Evolutionary conservation across 441 rosid genomes (phyloP).

Genomic region (Jatropha multifida): DNA sequence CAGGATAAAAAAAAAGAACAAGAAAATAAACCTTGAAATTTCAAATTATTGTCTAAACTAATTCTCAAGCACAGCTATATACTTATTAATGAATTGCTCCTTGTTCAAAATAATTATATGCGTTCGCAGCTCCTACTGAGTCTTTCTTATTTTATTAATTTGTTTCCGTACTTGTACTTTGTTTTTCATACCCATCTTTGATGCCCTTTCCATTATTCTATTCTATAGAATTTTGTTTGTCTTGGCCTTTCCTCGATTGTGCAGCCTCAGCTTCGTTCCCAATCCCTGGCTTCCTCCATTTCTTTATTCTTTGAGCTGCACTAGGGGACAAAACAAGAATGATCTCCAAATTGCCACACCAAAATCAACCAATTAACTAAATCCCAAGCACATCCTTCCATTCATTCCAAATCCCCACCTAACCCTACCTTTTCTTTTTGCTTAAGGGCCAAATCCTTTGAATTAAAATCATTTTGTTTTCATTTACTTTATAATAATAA

Average conservation of each 20-base stretch:
- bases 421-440: constrained; percentile 25
- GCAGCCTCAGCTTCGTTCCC: not conserved
- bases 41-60: too few species aligned
- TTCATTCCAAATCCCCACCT: not conserved
- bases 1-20: too few species aligned
- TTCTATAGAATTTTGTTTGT: too few species aligned
- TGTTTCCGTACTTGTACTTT: too few species aligned
- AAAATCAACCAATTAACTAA: constrained; percentile 24
- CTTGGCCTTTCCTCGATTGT: constrained; percentile 9
- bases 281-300: not conserved
- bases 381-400: constrained; percentile 7
- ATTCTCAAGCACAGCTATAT: too few species aligned
- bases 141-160: too few species aligned
- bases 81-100: too few species aligned
- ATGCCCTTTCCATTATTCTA: not conserved
- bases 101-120: too few species aligned
- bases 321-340: constrained; percentile 9
- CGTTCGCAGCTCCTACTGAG: too few species aligned
- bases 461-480: not conserved
- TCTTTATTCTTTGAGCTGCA: constrained; percentile 4
- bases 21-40: too few species aligned
- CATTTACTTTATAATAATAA: not conserved
- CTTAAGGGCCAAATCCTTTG: constrained; percentile 29
- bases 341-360: not conserved
- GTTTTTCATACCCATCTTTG: too few species aligned